Conservation (phyloP, 2,329 filamentous ascomycete species). For the Sclerotinia borealis region DNA sequence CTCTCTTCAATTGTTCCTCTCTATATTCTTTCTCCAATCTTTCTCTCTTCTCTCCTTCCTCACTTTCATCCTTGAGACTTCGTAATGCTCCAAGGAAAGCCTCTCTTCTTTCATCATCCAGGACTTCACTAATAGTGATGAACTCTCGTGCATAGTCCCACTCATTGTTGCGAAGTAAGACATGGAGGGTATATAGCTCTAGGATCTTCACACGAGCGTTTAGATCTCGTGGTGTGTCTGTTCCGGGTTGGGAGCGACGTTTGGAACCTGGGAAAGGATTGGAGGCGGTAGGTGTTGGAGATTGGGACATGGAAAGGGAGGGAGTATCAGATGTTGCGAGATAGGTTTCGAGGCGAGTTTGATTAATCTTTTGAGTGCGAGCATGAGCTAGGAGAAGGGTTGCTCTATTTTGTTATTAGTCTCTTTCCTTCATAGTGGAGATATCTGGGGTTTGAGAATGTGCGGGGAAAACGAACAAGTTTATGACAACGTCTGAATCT, state of each 20-base stretch:
- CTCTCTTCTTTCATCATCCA: constrained; percentile 88
- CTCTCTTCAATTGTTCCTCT: constrained; percentile 50
- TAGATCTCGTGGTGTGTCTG: constrained; percentile 78
- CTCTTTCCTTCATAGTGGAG: constrained; percentile 5
- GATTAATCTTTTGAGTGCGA: constrained; percentile 74
- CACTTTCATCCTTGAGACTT: constrained; percentile 75
- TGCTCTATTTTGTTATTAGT: constrained; percentile 50
- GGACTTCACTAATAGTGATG: constrained; percentile 74
- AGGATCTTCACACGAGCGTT: constrained; percentile 84
- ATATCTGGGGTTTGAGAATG: constrained; percentile 8
- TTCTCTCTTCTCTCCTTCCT: constrained; percentile 59
- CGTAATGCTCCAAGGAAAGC: constrained; percentile 83
- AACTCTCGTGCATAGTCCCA: constrained; percentile 96
- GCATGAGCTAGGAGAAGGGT: constrained; percentile 90
- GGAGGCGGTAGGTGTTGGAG: constrained; percentile 56
- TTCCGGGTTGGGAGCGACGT: constrained; percentile 41
- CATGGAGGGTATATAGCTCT: constrained; percentile 90
- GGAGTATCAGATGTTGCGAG: constrained; percentile 71
- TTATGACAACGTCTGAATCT: constrained; percentile 90
- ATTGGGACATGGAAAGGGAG: constrained; percentile 65
- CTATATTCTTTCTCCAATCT: constrained; percentile 51
- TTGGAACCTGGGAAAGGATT: constrained; percentile 31
- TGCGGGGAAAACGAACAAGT: constrained; percentile 52
- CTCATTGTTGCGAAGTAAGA: constrained; percentile 86
- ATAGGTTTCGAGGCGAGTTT: constrained; percentile 82